A percentile compares a stretch with the other conserved stretches of the same genome.
Conservation (phyloP, 2,329 filamentous ascomycete genomes). For the Chaetomiaceae sp. region DNA sequence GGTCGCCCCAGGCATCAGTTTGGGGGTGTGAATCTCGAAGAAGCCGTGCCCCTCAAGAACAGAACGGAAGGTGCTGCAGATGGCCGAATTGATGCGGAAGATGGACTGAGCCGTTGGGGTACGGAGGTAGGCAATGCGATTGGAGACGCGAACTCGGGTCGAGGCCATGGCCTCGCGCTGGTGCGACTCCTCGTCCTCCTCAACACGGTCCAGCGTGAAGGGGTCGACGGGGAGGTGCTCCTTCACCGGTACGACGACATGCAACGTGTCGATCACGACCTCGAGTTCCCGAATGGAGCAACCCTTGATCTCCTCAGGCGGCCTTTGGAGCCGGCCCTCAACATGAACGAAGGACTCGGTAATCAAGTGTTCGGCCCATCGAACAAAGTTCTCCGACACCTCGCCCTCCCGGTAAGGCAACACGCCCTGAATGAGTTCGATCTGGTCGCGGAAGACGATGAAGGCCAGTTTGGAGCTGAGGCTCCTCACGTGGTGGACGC, state of each 20-base stretch:
- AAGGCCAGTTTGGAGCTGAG: constrained; percentile 75
- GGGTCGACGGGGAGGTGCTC: constrained; percentile 45
- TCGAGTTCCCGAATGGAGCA: constrained; percentile 72
- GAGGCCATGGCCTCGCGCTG: constrained; percentile 56
- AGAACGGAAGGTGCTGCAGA: constrained; percentile 72
- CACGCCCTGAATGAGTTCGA: constrained; percentile 78
- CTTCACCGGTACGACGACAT: constrained; percentile 46
- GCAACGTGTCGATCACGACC: constrained; percentile 56
- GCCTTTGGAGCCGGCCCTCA: constrained; percentile 64
- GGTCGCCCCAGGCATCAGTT: constrained; percentile 82
- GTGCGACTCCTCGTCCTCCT: constrained; percentile 31
- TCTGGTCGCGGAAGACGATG: constrained; percentile 78
- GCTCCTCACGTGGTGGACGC: constrained; percentile 72
- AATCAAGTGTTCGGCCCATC: constrained; percentile 79
- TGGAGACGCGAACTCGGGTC: constrained; percentile 62
- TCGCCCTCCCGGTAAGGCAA: constrained; percentile 53
- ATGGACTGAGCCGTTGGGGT: constrained; percentile 83
- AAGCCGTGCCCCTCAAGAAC: constrained; percentile 71
- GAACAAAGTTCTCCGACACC: constrained; percentile 68
- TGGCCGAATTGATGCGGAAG: constrained; percentile 77
- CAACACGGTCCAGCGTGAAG: constrained; percentile 39
- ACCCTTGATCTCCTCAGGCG: constrained; percentile 62
- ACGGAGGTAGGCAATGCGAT: constrained; percentile 76
- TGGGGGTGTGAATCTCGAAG: constrained; percentile 90
- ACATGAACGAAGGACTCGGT: constrained; percentile 74